These are phyloP conservation scores for Candida boidinii DNA, from an alignment of 805 yeast genomes.

Conservation along the genomic window DNA sequence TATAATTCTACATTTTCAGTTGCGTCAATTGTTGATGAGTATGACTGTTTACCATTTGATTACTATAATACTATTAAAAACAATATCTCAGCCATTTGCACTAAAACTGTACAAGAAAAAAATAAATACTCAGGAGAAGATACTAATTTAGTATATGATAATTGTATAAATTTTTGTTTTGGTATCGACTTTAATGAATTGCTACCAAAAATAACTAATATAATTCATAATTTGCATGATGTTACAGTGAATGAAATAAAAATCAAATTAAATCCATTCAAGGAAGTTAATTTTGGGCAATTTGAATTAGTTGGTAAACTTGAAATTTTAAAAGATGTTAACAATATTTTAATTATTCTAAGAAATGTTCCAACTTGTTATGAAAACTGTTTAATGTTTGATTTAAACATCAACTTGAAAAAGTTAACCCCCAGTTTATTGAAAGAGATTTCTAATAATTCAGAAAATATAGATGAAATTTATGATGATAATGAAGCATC, in stretches of 20 bases:
- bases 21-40: slow-evolving; percentile 20
- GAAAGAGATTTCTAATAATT: no score
- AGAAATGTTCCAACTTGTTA: slow-evolving; percentile 14
- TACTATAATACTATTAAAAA: no score
- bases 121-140: no score
- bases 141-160: no score
- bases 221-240: slow-evolving; percentile 10
- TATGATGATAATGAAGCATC: no score
- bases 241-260: slow-evolving; percentile 10
- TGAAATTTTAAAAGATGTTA: background rate
- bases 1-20: no score
- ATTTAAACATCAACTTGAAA: slow-evolving; percentile 12
- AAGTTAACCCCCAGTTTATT: no score
- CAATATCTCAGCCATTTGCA: no score
- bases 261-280: slow-evolving; percentile 8
- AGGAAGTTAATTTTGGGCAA: slow-evolving; percentile 12
- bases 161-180: no score
- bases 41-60: slow-evolving; percentile 12
- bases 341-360: background rate
- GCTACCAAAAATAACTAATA: slow-evolving; percentile 1
- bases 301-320: slow-evolving; percentile 11
- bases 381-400: slow-evolving; percentile 15
- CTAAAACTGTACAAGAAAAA: no score
- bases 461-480: no score
- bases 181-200: slow-evolving; percentile 16